These are phyloP conservation scores for Globisporangium middletonii DNA, from an alignment of 352 stramenopile species.

Conservation along the genomic window DNA sequence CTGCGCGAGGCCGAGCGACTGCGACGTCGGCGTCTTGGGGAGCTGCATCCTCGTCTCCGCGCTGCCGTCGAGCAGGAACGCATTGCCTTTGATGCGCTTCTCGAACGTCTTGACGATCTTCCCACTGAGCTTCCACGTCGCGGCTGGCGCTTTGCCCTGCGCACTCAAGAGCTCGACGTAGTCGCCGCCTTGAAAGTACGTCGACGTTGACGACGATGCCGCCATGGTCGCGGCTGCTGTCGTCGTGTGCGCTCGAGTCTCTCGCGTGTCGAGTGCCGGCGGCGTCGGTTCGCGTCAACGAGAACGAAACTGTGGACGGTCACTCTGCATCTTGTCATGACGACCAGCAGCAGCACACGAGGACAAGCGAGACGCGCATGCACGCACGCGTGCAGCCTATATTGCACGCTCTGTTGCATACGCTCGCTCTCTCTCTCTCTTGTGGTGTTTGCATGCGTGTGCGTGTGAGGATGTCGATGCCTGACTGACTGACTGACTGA, in stretches of 20 bases:
- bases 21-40: constrained; percentile 40
- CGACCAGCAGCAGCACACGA: no score
- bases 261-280: background rate
- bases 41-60: constrained; percentile 80
- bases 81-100: constrained; percentile 72
- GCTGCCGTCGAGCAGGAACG: constrained; percentile 68
- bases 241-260: background rate
- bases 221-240: background rate
- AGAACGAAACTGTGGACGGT: no score
- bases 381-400: no score
- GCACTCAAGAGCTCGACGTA: constrained; percentile 78
- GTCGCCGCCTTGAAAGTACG: constrained; percentile 78
- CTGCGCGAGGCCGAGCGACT: constrained; percentile 56
- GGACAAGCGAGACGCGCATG: no score
- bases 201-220: background rate
- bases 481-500: no score
- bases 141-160: constrained; percentile 63
- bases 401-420: no score
- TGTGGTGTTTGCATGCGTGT: no score
- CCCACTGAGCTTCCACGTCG: constrained; percentile 64
- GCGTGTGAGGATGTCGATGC: no score
- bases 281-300: background rate
- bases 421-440: no score
- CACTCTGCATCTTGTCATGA: no score
- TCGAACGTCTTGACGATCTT: constrained; percentile 81